These are phyloP conservation scores for Rhizopogon roseolus DNA, from an alignment of 768 basidiomycete species.

Conservation along the genomic window DNA sequence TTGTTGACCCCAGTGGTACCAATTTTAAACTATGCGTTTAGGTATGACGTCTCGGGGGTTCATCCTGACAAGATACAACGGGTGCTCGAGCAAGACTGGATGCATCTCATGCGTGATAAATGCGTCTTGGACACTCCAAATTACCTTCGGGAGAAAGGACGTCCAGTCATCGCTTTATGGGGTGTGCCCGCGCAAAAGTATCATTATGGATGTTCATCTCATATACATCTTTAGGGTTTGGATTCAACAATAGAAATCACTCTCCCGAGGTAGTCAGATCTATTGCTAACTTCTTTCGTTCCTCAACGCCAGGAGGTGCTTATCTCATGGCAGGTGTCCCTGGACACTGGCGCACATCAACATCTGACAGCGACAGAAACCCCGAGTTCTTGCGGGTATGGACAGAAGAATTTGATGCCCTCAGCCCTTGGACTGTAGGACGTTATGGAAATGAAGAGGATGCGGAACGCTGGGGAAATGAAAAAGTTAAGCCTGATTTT, in stretches of 20 bases:
- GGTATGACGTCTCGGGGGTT: slow-evolving; percentile 88
- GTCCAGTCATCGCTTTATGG: slow-evolving; percentile 72
- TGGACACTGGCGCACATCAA: slow-evolving; percentile 70
- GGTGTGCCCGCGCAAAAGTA: slow-evolving; percentile 31
- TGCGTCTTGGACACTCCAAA: slow-evolving; percentile 64
- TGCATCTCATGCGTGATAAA: slow-evolving; percentile 59
- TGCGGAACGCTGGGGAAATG: slow-evolving; percentile 59
- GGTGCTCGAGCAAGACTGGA: slow-evolving; percentile 70
- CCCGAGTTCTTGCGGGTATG: slow-evolving; percentile 64
- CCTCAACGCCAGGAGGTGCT: slow-evolving; percentile 63
- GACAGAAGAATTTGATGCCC: slow-evolving; percentile 74
- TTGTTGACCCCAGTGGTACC: not conserved
- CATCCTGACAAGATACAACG: slow-evolving; percentile 61
- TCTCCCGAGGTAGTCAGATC: slow-evolving; percentile 53
- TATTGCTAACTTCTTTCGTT: slow-evolving; percentile 56
- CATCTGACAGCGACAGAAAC: slow-evolving; percentile 65
- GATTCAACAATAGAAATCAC: slow-evolving; percentile 57
- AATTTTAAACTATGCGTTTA: slow-evolving; percentile 19
- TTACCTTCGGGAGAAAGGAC: slow-evolving; percentile 67
- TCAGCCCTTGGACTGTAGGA: slow-evolving; percentile 83
- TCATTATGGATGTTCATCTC: slow-evolving; percentile 9
- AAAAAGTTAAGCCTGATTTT: slow-evolving; percentile 60
- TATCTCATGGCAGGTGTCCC: slow-evolving; percentile 72
- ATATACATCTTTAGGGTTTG: slow-evolving; percentile 47
- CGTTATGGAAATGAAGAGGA: slow-evolving; percentile 56